phyloP scores from a whole-genome alignment of 352 stramenopile genomes.

The Phytophthora foliorum region DNA sequence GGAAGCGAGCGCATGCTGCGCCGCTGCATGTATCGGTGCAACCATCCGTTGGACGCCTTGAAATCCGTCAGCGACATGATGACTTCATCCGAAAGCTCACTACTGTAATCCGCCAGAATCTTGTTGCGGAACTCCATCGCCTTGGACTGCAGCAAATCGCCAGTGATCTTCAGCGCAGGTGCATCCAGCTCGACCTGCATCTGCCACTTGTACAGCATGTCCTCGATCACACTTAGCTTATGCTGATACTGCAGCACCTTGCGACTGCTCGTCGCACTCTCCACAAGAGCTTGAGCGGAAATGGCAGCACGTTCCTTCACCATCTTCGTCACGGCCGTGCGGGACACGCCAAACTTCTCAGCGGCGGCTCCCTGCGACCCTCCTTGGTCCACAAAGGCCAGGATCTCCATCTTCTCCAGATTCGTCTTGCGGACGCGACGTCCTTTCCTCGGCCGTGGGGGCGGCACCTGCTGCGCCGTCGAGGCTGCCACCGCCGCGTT shows the following conservation, averaged over 20 bases:
- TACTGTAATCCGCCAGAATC: conserved; percentile 76
- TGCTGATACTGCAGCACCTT: conserved; percentile 89
- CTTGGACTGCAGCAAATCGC: conserved; percentile 80
- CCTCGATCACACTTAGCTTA: conserved; percentile 87
- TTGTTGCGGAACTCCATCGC: conserved; percentile 88
- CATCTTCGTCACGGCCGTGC: conserved; percentile 89
- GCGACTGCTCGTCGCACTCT: conserved; percentile 69
- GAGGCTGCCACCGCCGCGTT: conserved; percentile 11
- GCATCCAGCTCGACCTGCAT: conserved; percentile 79
- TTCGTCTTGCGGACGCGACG: conserved; percentile 83
- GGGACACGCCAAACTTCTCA: conserved; percentile 85
- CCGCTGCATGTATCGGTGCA: conserved; percentile 82
- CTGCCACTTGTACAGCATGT: conserved; percentile 90
- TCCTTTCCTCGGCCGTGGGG: conserved; percentile 49
- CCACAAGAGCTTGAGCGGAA: conserved; percentile 69
- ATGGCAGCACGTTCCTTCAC: conserved; percentile 87
- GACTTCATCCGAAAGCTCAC: conserved; percentile 74
- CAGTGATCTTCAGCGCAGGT: conserved; percentile 75
- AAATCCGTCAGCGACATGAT: conserved; percentile 86
- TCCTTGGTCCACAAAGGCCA: conserved; percentile 82
- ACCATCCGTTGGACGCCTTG: conserved; percentile 87
- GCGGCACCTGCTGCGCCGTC: conserved; percentile 4
- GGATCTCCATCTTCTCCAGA: conserved; percentile 86
- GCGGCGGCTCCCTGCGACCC: conserved; percentile 80
- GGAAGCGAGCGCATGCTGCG: conserved; percentile 73